A percentile compares a stretch with the other conserved stretches of the same genome.
These are phyloP conservation scores for Blepharisma stoltei DNA, from an alignment of 73 alveolate species.

Conservation along the genomic window DNA sequence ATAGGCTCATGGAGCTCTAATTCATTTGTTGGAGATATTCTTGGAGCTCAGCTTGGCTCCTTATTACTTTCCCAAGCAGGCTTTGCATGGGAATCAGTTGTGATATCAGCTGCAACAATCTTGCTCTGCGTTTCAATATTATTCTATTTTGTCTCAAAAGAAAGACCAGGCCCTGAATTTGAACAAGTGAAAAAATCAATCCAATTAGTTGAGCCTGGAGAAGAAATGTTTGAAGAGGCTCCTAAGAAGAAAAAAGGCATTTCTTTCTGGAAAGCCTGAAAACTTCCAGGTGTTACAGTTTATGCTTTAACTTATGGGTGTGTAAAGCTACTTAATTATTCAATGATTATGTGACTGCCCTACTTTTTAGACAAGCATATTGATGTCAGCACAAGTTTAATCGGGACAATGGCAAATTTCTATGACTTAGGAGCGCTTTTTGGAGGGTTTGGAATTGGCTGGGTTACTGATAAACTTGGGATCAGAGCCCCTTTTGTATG, in stretches of 20 bases:
- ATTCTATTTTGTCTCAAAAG: not conserved
- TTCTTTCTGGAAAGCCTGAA: constrained; percentile 6
- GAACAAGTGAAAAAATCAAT: not conserved
- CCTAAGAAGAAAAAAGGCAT: not conserved
- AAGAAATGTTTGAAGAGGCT: too few relatives aligned
- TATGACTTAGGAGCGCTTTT: constrained; percentile 1
- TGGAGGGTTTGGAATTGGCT: not conserved
- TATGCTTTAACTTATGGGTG: not conserved
- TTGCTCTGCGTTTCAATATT: not conserved
- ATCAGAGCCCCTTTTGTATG: constrained; percentile 47
- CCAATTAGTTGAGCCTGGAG: not conserved
- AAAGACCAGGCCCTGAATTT: not conserved
- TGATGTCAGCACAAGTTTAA: not conserved
- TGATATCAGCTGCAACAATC: not conserved
- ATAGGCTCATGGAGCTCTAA: constrained; percentile 54
- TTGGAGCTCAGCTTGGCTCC: constrained; percentile 41
- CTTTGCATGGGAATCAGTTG: constrained; percentile 12
- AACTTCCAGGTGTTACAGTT: not conserved
- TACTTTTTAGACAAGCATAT: not conserved
- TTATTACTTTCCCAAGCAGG: not conserved
- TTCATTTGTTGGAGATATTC: constrained; percentile 57
- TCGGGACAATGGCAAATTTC: not conserved
- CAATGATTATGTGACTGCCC: constrained; percentile 9
- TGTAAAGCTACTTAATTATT: not conserved
- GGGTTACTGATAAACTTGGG: constrained; percentile 45